Evolutionary conservation across 805 yeast genomes (phyloP).

Genomic region (Candida nonsorbophila): DNA sequence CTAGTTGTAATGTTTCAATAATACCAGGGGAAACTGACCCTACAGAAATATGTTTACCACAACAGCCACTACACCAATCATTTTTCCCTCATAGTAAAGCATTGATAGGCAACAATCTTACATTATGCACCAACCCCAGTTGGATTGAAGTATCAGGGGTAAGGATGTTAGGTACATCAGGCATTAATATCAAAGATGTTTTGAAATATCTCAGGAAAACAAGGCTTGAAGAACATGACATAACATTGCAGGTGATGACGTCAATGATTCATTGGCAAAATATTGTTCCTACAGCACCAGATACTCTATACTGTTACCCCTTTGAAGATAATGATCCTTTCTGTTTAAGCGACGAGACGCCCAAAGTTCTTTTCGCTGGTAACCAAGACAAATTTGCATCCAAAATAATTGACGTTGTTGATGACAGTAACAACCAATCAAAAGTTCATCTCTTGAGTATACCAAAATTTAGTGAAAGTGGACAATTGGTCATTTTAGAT

Average conservation of each 20-base stretch:
- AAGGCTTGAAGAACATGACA: slow-evolving; percentile 33
- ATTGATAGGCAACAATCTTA: slow-evolving; percentile 31
- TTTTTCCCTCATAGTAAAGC: slow-evolving; percentile 48
- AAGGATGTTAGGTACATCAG: slow-evolving; percentile 68
- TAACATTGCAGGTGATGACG: slow-evolving; percentile 43
- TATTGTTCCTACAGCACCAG: slow-evolving; percentile 92
- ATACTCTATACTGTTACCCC: slow-evolving; percentile 88
- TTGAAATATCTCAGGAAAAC: slow-evolving; percentile 50
- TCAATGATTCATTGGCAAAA: slow-evolving; percentile 78
- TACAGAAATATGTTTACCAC: slow-evolving; percentile 79
- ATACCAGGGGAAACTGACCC: slow-evolving; percentile 90
- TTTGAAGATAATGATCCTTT: slow-evolving; percentile 76
- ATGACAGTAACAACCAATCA: slow-evolving; percentile 6
- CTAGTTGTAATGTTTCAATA: slow-evolving; percentile 62
- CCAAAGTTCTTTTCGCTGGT: slow-evolving; percentile 83
- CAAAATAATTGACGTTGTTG: slow-evolving; percentile 17
- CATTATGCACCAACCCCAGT: slow-evolving; percentile 54
- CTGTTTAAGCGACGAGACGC: slow-evolving; percentile 60
- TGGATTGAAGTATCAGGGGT: slow-evolving; percentile 54
- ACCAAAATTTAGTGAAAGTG: slow-evolving; percentile 66
- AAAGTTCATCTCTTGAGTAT: slow-evolving; percentile 54
- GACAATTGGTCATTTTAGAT: slow-evolving; percentile 35
- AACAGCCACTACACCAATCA: slow-evolving; percentile 81
- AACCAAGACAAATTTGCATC: slow-evolving; percentile 66
- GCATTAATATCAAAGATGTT: slow-evolving; percentile 81